Percentiles rank a stretch among this genome's conserved stretches.
Evolutionary conservation across 352 stramenopile genomes (phyloP).

Genomic region (Saprolegnia parasitica): DNA sequence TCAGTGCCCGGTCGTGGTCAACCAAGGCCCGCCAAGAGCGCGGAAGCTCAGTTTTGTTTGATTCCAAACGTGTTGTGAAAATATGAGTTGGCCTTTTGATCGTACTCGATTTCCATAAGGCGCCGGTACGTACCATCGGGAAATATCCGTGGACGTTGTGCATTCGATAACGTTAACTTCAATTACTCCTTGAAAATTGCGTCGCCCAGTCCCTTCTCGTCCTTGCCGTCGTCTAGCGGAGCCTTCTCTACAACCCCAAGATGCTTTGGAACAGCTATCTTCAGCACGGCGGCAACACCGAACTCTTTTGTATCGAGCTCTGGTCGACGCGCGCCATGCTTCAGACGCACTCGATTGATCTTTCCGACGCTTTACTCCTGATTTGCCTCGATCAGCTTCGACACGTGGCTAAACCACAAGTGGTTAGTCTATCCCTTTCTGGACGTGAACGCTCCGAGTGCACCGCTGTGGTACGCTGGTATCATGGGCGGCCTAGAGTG

Average conservation of each 20-base stretch:
- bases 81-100: too few relatives aligned
- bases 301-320: slow-evolving; percentile 17
- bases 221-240: slow-evolving; percentile 15
- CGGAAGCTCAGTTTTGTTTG: not conserved
- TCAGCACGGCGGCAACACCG: slow-evolving; percentile 10
- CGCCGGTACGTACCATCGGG: too few relatives aligned
- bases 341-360: slow-evolving; percentile 6
- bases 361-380: slow-evolving; percentile 17
- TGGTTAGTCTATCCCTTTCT: slow-evolving; percentile 23
- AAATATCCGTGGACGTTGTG: too few relatives aligned
- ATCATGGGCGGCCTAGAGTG: slow-evolving; percentile 6
- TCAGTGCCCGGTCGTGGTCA: not conserved
- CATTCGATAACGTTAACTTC: too few relatives aligned
- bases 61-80: not conserved
- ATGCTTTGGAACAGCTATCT: slow-evolving; percentile 13
- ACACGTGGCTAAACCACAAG: not conserved
- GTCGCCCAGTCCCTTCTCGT: slow-evolving; percentile 13
- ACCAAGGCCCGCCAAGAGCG: not conserved
- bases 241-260: slow-evolving; percentile 12
- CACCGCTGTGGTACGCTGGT: slow-evolving; percentile 17
- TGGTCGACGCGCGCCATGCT: not conserved
- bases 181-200: slow-evolving; percentile 19
- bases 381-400: slow-evolving; percentile 17
- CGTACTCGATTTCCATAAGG: too few relatives aligned
- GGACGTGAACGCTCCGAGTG: not conserved